Evolutionary conservation across 2,329 filamentous ascomycete genomes (phyloP), one percentile per base, ranked within the genome.

Genomic region (Claviceps maximensis): DNA sequence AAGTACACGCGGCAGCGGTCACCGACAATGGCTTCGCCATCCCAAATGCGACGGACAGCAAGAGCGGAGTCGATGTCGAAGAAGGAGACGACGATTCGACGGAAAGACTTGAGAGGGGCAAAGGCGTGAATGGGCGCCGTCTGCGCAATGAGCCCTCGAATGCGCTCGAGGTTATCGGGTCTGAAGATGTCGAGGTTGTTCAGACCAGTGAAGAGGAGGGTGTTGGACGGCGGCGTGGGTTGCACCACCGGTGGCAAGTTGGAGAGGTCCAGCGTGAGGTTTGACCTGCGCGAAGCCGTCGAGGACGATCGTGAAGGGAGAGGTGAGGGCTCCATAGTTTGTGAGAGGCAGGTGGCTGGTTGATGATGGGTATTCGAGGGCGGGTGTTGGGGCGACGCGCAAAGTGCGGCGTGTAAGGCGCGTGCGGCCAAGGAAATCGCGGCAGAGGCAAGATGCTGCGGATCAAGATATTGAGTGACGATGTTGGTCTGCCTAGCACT

Each of bases 151-250:
- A 88, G 80, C 52, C 82, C 76, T 64, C 82, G 83, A 62, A 91
- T 86, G 56, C 78, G 81, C 61, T 85, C 79, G 55, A 91, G 76
- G 69, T 88, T 89, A 57, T 84, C 77, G 19, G 85, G 75, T 54
- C 79, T 75, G 75, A 91, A 93, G 71, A 89, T 82, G 62, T 85
- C 82, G 55, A 76, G 71, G 58, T 87, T 80, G 63, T 83, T 73
- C 55, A 93, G 80, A 71, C 89, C 89, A 62, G 87, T 93, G 65
- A 93, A 84, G 63, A 93, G 80, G 53, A 93, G 82, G 0, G 87
- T 93, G 73, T 93, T 93, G 59, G 84, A 86, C 6, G 86, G 84
- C 52, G 83, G 80, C 27, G 86, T 82, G n/a, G 87, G 86, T 64
- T 81, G 78, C 44, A 75, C 74, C 53, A 87, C 74, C 38, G 84